A percentile compares a stretch with the other conserved stretches of the same genome.
Conservation (phyloP, 345 rosid genomes). For the Eucalyptus curtisii region DNA sequence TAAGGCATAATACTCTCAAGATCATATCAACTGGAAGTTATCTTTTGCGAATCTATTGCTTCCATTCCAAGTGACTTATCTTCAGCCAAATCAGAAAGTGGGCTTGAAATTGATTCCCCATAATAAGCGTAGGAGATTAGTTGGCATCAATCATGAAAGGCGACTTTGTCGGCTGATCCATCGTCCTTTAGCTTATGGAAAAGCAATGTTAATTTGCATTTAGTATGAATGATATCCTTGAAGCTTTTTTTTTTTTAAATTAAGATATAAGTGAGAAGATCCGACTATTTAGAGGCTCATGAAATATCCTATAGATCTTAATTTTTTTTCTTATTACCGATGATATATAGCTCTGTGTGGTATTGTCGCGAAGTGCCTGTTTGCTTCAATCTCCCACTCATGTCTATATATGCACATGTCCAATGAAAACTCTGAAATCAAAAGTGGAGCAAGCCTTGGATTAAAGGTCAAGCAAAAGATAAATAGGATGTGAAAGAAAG, state of each 20-base stretch:
- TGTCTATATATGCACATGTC: neutral
- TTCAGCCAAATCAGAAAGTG: neutral
- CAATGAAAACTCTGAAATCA: neutral
- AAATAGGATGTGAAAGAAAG: neutral
- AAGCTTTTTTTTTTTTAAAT: neutral
- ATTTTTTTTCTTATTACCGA: neutral
- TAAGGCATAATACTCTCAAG: neutral
- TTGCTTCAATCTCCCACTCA: neutral
- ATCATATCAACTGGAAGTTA: neutral
- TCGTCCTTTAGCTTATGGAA: neutral
- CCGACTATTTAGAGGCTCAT: rapidly evolving
- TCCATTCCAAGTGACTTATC: neutral
- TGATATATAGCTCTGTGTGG: neutral
- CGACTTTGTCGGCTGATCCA: neutral
- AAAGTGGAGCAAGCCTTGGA: neutral
- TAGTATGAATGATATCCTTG: neutral
- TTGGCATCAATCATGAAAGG: neutral
- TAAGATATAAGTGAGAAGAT: neutral
- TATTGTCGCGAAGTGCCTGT: neutral
- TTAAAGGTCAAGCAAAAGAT: neutral
- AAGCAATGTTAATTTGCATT: neutral
- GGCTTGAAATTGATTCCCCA: neutral
- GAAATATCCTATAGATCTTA: neutral
- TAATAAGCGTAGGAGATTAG: neutral
- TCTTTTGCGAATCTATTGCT: neutral